phyloP scores from a whole-genome alignment of 2,329 filamentous ascomycete species.

The Colletotrichum lini region DNA sequence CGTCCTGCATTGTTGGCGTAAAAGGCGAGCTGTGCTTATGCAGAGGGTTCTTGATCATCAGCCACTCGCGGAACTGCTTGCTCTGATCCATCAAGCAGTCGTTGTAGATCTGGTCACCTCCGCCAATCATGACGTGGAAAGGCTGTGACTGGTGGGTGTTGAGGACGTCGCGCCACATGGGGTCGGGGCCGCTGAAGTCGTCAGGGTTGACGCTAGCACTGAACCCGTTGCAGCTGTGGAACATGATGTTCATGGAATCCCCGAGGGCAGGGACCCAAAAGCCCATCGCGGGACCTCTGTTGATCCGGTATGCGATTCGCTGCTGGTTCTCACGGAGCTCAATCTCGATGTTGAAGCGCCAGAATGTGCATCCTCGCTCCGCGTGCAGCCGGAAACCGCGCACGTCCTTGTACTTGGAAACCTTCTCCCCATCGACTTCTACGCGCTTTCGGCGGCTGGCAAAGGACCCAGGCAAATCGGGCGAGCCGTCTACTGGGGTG shows the following conservation, averaged over 20 bases:
- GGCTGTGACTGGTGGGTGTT: conserved; percentile 92
- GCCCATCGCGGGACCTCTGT: conserved; percentile 86
- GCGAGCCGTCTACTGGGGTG: conserved; percentile 55
- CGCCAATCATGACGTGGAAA: conserved; percentile 98
- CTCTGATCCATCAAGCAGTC: conserved; percentile 85
- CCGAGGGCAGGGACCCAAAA: conserved; percentile 94
- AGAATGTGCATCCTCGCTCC: conserved; percentile 93
- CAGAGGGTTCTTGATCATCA: conserved; percentile 82
- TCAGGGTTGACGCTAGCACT: conserved; percentile 83
- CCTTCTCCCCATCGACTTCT: conserved; percentile 82
- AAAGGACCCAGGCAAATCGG: conserved; percentile 68
- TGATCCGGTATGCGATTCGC: conserved; percentile 95
- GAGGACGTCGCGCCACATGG: conserved; percentile 95
- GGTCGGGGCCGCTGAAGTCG: conserved; percentile 91
- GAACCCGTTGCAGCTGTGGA: conserved; percentile 98
- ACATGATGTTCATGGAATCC: conserved; percentile 98
- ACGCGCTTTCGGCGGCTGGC: conserved; percentile 67
- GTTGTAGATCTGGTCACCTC: conserved; percentile 97
- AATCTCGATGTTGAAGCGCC: conserved; percentile 96
- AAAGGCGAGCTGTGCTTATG: conserved; percentile 87
- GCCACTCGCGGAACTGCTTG: conserved; percentile 85
- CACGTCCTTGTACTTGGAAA: conserved; percentile 86
- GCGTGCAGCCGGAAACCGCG: conserved; percentile 85
- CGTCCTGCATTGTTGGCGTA: conserved; percentile 84
- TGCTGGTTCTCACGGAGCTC: conserved; percentile 85